Conservation (phyloP, 129 eudicot species). For the Pittosporum tobira region DNA sequence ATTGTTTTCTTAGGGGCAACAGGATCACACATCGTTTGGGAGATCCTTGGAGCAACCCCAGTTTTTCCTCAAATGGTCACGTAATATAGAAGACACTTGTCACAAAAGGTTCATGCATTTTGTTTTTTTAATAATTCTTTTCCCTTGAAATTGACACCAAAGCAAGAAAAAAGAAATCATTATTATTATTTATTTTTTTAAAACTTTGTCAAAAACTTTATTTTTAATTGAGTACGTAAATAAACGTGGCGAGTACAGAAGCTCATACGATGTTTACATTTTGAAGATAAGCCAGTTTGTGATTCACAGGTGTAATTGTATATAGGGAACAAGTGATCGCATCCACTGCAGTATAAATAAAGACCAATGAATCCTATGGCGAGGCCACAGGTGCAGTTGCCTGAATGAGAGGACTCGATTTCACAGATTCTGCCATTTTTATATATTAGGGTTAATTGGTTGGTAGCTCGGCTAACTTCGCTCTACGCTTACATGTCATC, state of each 20-base stretch:
- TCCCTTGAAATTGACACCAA: background rate
- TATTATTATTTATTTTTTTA: background rate
- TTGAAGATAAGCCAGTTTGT: background rate
- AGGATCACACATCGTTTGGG: background rate
- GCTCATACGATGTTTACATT: background rate
- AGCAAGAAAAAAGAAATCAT: background rate
- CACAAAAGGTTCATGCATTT: background rate
- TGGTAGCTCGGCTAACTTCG: background rate
- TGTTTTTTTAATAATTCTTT: background rate
- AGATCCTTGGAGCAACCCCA: background rate
- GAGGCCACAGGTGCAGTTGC: background rate
- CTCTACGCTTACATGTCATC: background rate
- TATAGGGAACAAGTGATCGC: too few relatives aligned
- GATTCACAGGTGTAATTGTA: background rate
- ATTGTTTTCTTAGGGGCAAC: background rate
- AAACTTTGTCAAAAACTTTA: background rate
- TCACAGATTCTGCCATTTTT: background rate
- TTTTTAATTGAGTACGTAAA: background rate
- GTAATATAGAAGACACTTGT: background rate
- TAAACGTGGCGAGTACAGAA: conserved; percentile 2
- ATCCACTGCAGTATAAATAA: too few relatives aligned
- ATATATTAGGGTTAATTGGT: background rate
- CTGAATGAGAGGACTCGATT: background rate
- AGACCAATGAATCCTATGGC: background rate
- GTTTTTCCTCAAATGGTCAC: background rate